These are phyloP conservation scores for Mimosa bimucronata DNA, from an alignment of 306 rosid genomes.

Conservation along the genomic window DNA sequence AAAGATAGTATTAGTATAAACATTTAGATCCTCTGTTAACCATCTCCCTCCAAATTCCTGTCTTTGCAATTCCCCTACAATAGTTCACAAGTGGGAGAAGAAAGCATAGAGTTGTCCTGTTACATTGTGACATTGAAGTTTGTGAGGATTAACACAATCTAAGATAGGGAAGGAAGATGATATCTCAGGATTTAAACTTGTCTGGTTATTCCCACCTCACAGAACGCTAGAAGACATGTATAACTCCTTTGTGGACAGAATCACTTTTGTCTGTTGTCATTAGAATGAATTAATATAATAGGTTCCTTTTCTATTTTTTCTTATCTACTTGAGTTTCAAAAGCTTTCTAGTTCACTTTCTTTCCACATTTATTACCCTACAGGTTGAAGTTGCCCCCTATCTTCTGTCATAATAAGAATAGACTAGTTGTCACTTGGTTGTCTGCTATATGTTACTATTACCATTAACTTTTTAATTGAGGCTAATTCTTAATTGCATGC, in stretches of 20 bases:
- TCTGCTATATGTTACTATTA: conserved; percentile 22
- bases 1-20: not conserved
- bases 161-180: conserved; percentile 1
- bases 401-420: conserved; percentile 19
- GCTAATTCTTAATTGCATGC: conserved; percentile 24
- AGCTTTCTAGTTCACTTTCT: conserved; percentile 15
- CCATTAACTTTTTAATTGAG: conserved; percentile 3
- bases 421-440: conserved; percentile 7
- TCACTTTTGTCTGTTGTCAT: not conserved
- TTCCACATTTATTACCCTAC: not conserved
- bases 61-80: not conserved
- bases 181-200: not conserved
- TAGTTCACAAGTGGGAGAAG: conserved; percentile 23
- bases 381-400: not conserved
- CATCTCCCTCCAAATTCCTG: conserved; percentile 17
- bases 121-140: conserved; percentile 23
- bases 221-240: not conserved
- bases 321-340: conserved; percentile 1
- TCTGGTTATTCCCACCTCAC: conserved; percentile 7
- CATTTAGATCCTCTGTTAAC: conserved; percentile 24
- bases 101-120: conserved; percentile 29
- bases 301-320: not conserved
- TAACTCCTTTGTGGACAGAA: not conserved
- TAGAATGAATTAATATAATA: not conserved
- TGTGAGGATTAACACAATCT: not conserved